These are phyloP conservation scores for Pyrenophora tritici-repentis DNA, from an alignment of 2,329 filamentous ascomycete genomes.

Conservation along the genomic window DNA sequence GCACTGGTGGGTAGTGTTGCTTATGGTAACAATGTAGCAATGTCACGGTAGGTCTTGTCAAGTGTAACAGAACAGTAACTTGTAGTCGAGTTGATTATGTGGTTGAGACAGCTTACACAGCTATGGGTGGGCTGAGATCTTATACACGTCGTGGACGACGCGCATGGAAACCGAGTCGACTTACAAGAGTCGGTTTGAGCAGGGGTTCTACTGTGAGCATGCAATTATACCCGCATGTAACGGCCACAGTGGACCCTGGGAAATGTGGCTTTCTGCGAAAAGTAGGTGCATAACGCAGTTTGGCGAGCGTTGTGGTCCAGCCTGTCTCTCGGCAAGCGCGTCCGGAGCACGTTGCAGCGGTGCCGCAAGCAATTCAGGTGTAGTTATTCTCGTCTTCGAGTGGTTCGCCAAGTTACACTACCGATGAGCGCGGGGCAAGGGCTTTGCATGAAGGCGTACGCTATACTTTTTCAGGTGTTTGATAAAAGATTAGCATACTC, in stretches of 20 bases:
- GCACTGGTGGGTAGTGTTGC: background rate
- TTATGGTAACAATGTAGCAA: background rate
- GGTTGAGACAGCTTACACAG: constrained; percentile 36
- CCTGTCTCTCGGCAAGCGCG: constrained; percentile 29
- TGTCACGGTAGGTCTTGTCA: background rate
- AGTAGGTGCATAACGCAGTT: constrained; percentile 34
- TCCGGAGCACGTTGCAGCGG: constrained; percentile 30
- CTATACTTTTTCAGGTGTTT: constrained; percentile 36
- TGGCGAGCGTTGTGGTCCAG: constrained; percentile 17
- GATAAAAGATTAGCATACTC: constrained; percentile 36
- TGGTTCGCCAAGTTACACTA: constrained; percentile 37
- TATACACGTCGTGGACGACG: constrained; percentile 35
- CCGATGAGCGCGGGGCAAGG: constrained; percentile 24
- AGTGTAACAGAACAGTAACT: constrained; percentile 6
- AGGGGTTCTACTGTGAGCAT: constrained; percentile 24
- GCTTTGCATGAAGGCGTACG: constrained; percentile 29
- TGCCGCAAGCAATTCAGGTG: constrained; percentile 32
- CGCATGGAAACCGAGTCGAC: constrained; percentile 27
- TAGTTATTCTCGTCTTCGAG: constrained; percentile 42
- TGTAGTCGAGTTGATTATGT: constrained; percentile 30
- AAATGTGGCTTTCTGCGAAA: constrained; percentile 23
- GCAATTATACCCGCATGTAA: constrained; percentile 27
- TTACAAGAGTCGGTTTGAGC: constrained; percentile 27
- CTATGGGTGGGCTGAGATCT: constrained; percentile 40
- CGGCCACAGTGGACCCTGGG: constrained; percentile 27